Evolutionary conservation across 371 early-diverging fungal genomes (phyloP), one percentile per base, ranked within the genome.

Genomic region (Cokeromyces recurvatus): DNA sequence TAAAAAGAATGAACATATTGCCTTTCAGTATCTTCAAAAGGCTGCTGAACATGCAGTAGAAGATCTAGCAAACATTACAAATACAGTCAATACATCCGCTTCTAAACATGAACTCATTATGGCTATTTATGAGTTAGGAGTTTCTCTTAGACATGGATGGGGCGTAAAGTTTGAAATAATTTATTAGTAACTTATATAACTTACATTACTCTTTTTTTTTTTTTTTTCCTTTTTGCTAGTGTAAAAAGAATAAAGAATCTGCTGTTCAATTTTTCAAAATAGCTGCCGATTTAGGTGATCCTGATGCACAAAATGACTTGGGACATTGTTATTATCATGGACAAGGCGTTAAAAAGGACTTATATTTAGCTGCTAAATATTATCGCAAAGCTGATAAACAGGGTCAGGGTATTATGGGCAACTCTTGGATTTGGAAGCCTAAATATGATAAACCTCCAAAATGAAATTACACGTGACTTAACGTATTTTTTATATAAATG

Each of bases 221-320:
- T 14, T 17, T 20, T 9, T 15, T 19, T 20, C 15, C 2, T 35
- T 22, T n/a, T 43, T 29, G 27, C 10, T 25, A 59, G 59, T 62
- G 63, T 25, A 59, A 78, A 22, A 90, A 86, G 55, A 81, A 84
- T 60, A 89, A 89, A 57, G 79, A 82, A 48, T 87, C 87, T 5
- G 94, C 94, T 1, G 84, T 84, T 7, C 90, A 93, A 50, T 96
- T 92, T 53, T 89, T 91, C 61, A 86, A 88, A 48, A 85, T 94
- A 24, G 91, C 95, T 2, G 89, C 92, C 4, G 81, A 91, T 44
- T 68, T 90, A 48, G 91, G 89, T 17, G 91, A 94, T 50, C 74
- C 86, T 3, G 90, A 89, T 62, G 87, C 91, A 4, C 89, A 89
- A 60, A 80, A 86, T 19, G 92, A 89, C 46, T 44, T 92, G 3